phyloP scores from a whole-genome alignment of 331 rosid genomes.

The Spiraea crenata region DNA sequence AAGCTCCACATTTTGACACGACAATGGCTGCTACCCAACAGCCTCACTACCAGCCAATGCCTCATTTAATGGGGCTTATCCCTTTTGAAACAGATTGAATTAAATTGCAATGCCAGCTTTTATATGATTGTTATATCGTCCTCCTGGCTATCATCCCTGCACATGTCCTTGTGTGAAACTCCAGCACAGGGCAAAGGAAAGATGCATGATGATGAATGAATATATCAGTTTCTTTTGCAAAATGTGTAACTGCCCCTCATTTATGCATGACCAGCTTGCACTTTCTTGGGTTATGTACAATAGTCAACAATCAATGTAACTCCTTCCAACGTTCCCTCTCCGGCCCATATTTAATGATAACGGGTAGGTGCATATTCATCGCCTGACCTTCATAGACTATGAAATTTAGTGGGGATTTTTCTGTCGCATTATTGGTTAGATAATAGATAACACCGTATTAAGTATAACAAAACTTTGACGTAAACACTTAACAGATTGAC shows the following conservation, averaged over 20 bases:
- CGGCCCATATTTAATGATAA: neutral
- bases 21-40: slow-evolving; percentile 26
- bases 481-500: no score
- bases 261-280: neutral
- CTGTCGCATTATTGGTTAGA: neutral
- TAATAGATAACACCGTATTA: no score
- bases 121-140: slow-evolving; percentile 12
- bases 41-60: slow-evolving; percentile 17
- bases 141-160: slow-evolving; percentile 9
- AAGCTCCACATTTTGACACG: slow-evolving; percentile 3
- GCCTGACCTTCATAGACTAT: neutral
- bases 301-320: neutral
- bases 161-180: slow-evolving; percentile 15
- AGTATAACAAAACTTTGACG: no score
- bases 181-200: neutral
- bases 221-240: neutral
- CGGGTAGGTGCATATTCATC: neutral
- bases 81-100: slow-evolving; percentile 17
- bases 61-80: slow-evolving; percentile 24
- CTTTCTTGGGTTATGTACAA: neutral
- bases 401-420: no score
- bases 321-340: neutral
- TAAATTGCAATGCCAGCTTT: slow-evolving; percentile 14
- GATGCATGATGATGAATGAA: no score
- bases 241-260: slow-evolving; percentile 13